Evolutionary conservation across 441 rosid species (phyloP).

Genomic region (Pelargonium cotyledonis): DNA sequence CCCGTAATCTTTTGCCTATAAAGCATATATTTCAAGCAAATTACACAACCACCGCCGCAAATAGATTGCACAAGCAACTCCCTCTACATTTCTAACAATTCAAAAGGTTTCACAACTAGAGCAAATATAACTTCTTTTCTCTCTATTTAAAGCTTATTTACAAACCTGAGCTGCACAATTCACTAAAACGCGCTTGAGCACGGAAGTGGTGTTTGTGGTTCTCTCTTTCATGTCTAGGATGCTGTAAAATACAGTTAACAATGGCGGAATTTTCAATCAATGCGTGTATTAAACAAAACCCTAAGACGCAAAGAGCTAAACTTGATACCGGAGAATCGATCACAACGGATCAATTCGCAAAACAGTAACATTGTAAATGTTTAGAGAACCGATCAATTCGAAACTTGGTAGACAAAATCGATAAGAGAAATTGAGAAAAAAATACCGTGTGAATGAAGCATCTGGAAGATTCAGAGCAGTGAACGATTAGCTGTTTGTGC

Average conservation of each 20-base stretch:
- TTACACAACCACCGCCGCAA: conserved; percentile 12
- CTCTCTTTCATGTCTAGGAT: conserved; percentile 73
- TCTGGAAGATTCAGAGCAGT: not conserved
- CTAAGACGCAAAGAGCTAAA: not conserved
- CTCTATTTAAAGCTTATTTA: conserved; percentile 12
- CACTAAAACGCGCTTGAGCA: conserved; percentile 57
- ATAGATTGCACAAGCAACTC: conserved; percentile 9
- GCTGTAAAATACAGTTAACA: conserved; percentile 25
- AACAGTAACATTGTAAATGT: not conserved
- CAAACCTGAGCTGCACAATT: conserved; percentile 81
- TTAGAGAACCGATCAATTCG: not conserved
- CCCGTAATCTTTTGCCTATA: conserved; percentile 80
- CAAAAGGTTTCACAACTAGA: not conserved
- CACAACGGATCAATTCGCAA: not conserved
- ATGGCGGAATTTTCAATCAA: not conserved
- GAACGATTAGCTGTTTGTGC: not conserved
- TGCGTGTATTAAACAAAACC: not conserved
- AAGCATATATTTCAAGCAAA: conserved; percentile 11
- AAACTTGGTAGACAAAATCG: not conserved
- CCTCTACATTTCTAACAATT: not conserved
- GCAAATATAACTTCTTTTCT: not conserved
- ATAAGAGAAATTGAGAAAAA: not conserved
- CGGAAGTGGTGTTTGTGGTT: conserved; percentile 34
- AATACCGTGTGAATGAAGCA: conserved; percentile 8
- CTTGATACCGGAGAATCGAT: not conserved